These are phyloP conservation scores for Asterochloris erici DNA, from an alignment of 139 green algal genomes.

Conservation along the genomic window DNA sequence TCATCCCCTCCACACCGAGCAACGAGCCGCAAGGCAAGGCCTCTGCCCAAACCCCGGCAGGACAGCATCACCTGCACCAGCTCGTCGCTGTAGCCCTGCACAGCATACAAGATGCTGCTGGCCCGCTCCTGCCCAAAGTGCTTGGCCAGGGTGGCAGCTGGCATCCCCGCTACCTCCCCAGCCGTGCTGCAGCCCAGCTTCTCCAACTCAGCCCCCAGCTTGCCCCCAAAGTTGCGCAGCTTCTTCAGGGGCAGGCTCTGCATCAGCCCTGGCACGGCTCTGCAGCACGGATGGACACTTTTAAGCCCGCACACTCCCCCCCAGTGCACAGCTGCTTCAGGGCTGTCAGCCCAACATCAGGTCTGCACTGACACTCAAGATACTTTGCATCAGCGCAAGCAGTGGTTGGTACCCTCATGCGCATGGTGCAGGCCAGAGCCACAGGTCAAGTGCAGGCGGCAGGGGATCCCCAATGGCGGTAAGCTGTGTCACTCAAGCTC, in stretches of 20 bases:
- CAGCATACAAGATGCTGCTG: conserved; percentile 27
- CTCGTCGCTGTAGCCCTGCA: conserved; percentile 31
- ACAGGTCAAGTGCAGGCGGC: no score
- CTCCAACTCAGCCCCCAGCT: conserved; percentile 68
- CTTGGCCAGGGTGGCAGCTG: conserved; percentile 32
- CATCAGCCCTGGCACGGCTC: conserved; percentile 30
- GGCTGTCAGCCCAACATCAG: neutral
- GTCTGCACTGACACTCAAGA: neutral
- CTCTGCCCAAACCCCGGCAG: no score
- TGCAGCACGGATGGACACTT: neutral
- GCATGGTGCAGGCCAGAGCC: no score
- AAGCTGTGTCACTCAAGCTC: no score
- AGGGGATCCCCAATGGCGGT: no score
- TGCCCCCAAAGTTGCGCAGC: conserved; percentile 83
- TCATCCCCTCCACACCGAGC: no score
- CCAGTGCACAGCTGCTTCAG: neutral
- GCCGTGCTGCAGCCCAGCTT: conserved; percentile 53
- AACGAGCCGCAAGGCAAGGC: no score
- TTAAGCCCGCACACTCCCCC: neutral
- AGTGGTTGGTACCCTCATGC: no score
- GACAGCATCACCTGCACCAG: conserved; percentile 15
- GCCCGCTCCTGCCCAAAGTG: conserved; percentile 38
- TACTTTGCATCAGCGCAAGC: no score
- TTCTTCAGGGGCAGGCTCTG: conserved; percentile 78
- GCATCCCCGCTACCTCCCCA: conserved; percentile 45